A percentile compares a stretch with the other conserved stretches of the same genome.
These are phyloP conservation scores for Terana coerulea DNA, from an alignment of 768 basidiomycete species.

Conservation along the genomic window DNA sequence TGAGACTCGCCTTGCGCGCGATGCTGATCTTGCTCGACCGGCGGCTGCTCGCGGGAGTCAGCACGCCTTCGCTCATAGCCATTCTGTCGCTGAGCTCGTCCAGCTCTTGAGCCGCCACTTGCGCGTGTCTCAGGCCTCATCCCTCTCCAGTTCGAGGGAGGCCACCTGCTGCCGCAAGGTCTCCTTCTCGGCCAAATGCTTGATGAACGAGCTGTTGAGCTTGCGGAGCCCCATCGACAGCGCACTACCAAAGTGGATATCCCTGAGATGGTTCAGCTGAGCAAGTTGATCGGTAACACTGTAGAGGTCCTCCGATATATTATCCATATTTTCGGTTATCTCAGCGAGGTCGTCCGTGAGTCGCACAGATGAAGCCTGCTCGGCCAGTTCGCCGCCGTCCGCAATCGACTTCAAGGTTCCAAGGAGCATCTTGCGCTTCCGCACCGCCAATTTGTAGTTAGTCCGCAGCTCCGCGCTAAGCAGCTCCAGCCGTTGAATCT, in stretches of 20 bases:
- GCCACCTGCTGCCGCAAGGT: slow-evolving; percentile 48
- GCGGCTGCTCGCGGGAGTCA: slow-evolving; percentile 28
- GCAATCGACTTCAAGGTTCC: slow-evolving; percentile 42
- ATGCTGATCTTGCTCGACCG: slow-evolving; percentile 57
- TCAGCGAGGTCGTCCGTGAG: slow-evolving; percentile 63
- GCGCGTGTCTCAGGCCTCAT: slow-evolving; percentile 77
- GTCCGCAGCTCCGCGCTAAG: slow-evolving; percentile 58
- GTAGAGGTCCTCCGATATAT: slow-evolving; percentile 64
- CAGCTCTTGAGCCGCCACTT: slow-evolving; percentile 60
- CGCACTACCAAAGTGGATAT: slow-evolving; percentile 70
- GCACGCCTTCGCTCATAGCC: slow-evolving; percentile 14
- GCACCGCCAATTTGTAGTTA: slow-evolving; percentile 55
- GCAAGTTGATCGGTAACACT: slow-evolving; percentile 56
- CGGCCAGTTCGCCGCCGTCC: slow-evolving; percentile 39
- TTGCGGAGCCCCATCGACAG: slow-evolving; percentile 80
- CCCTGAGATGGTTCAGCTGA: slow-evolving; percentile 58
- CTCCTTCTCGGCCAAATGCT: slow-evolving; percentile 58
- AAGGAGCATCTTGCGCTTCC: slow-evolving; percentile 51
- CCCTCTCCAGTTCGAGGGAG: slow-evolving; percentile 59
- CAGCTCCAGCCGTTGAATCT: slow-evolving; percentile 55
- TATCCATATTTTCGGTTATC: slow-evolving; percentile 50
- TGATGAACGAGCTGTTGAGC: slow-evolving; percentile 67
- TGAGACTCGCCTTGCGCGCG: slow-evolving; percentile 58
- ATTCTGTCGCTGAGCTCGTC: slow-evolving; percentile 48
- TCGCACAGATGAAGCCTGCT: slow-evolving; percentile 32